A percentile compares a stretch with the other conserved stretches of the same genome.
phyloP scores from a whole-genome alignment of 2,329 filamentous ascomycete genomes.

The Capronia americana region DNA sequence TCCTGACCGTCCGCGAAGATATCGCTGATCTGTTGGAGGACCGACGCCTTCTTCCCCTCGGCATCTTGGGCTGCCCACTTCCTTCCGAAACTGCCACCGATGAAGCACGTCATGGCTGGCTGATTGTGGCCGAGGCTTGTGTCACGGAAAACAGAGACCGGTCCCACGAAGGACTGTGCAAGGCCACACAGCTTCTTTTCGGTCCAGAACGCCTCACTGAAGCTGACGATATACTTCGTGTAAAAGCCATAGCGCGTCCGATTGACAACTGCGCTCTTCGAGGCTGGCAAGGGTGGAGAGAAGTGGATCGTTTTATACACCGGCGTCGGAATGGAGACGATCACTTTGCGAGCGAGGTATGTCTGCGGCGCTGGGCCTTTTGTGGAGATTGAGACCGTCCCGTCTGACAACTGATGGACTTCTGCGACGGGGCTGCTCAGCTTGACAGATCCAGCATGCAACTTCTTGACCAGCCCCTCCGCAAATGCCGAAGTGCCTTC shows the following conservation, averaged over 20 bases:
- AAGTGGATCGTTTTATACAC: slow-evolving; percentile 56
- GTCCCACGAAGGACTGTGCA: slow-evolving; percentile 48
- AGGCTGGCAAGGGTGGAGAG: slow-evolving; percentile 52
- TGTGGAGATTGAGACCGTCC: slow-evolving; percentile 35
- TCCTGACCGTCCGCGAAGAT: slow-evolving; percentile 41
- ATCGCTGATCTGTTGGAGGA: slow-evolving; percentile 44
- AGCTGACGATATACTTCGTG: slow-evolving; percentile 58
- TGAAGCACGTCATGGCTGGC: slow-evolving; percentile 50
- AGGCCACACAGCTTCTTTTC: slow-evolving; percentile 47
- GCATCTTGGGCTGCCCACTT: slow-evolving; percentile 44
- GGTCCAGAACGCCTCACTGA: slow-evolving; percentile 55
- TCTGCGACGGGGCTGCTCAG: slow-evolving; percentile 42
- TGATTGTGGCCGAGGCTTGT: slow-evolving; percentile 43
- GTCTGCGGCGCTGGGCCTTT: slow-evolving; percentile 29
- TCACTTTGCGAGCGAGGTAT: slow-evolving; percentile 53
- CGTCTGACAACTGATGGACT: slow-evolving; percentile 42
- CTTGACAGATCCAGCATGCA: slow-evolving; percentile 44
- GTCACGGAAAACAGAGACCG: slow-evolving; percentile 50
- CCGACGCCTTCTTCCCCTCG: slow-evolving; percentile 37
- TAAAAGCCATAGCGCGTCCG: slow-evolving; percentile 56
- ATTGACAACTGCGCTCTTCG: slow-evolving; percentile 49
- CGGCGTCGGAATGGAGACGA: slow-evolving; percentile 58
- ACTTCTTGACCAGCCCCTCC: slow-evolving; percentile 45
- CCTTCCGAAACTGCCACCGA: slow-evolving; percentile 47
- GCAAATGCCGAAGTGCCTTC: slow-evolving; percentile 56